Base-by-base conservation (phyloP, 1,284 basidiomycete genomes). In the Ganoderma lucidum region DNA sequence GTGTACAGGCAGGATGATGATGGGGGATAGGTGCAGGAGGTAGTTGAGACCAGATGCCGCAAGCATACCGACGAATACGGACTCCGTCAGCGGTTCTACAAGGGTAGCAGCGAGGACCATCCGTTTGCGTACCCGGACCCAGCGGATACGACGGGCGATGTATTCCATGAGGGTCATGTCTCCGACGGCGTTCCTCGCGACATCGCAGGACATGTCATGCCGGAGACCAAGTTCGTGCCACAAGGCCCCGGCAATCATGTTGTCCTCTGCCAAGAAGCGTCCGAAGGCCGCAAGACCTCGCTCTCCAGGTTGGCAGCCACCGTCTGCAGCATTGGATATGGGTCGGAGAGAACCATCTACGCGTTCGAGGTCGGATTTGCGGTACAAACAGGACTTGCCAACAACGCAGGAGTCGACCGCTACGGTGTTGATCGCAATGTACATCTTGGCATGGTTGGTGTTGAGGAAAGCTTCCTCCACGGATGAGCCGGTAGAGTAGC, bases 381-480 rank as follows among this genome's bases (percentile, higher is more conserved):
- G 92, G 81, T 97, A 99, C 71, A 99, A 81, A 80, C 96, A 97
- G 67, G 96, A 97, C 82, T 99, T 99, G 73, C 98, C 98, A 74
- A 99, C 94, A 15, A 99, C 96, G 79, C 98, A 99, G 0, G 96
- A 97, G 65, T 98, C 98, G 67, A 98, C 83, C 5, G 91, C 92
- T 61, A 94, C 83, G 0, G 90, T 85, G 81, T 98, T 98, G 80
- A 99, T 96, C 10, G 96, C 96, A 65, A 99, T 87, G 78, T 99
- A 99, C 97, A 99, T 99, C 81, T 98, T 99, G 17, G 97, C 97
- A 78, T 99, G 98, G 64, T 96, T 98, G 5, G 96, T 97, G 79
- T 97, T 98, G 63, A 99, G 83, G 79, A 98, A 99, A 0, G 95
- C 96, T 70, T 96, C 93, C 81, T 99, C 98, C 45, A 99, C 86